These are phyloP conservation scores for Botryotinia convoluta DNA, from an alignment of 2,329 filamentous ascomycete genomes.

Conservation along the genomic window DNA sequence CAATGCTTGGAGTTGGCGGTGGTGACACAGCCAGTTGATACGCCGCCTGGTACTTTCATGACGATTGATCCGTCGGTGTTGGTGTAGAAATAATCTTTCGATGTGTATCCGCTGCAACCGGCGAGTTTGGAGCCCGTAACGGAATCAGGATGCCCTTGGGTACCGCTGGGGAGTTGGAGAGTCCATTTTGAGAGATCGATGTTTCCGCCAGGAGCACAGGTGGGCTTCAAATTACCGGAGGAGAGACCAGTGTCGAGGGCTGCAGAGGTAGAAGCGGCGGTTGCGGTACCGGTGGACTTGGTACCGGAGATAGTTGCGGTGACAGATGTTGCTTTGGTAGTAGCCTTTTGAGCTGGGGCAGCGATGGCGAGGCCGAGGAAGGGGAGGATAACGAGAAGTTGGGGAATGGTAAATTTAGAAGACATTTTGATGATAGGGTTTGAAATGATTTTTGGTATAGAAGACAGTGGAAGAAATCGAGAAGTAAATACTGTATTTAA, in stretches of 20 bases:
- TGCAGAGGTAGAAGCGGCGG: neutral
- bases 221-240: conserved; percentile 18
- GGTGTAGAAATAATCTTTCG: conserved; percentile 41
- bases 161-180: conserved; percentile 43
- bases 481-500: neutral
- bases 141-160: conserved; percentile 32
- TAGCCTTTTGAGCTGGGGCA: conserved; percentile 1
- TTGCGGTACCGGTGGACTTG: neutral
- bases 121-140: conserved; percentile 38
- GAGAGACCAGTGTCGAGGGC: neutral
- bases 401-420: conserved; percentile 1
- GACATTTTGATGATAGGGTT: conserved; percentile 1
- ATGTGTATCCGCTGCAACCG: conserved; percentile 41
- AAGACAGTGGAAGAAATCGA: neutral
- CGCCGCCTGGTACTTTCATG: conserved; percentile 43
- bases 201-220: conserved; percentile 36
- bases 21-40: conserved; percentile 40
- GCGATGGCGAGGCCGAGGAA: conserved; percentile 10
- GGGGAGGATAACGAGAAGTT: conserved; percentile 15
- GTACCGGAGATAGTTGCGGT: neutral
- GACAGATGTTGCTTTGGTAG: neutral
- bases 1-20: conserved; percentile 44
- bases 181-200: conserved; percentile 40
- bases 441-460: neutral
- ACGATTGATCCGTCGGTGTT: conserved; percentile 39